phyloP scores from a whole-genome alignment of 805 yeast genomes.

The Ascoidea tarda region DNA sequence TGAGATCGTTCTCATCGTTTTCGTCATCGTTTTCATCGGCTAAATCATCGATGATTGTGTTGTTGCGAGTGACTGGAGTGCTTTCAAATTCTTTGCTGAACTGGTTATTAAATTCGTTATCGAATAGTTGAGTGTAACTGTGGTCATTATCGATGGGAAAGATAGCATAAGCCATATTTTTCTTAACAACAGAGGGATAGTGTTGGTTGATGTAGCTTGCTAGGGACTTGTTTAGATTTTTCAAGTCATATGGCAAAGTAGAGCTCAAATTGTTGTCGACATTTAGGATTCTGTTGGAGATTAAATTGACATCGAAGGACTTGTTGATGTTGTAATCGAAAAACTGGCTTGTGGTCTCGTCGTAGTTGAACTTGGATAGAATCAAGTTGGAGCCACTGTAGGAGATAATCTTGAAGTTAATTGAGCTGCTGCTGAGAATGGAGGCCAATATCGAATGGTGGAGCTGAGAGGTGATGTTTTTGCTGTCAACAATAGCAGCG shows the following conservation, averaged over 20 bases:
- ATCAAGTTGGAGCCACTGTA: slow-evolving; percentile 20
- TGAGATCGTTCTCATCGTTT: slow-evolving; percentile 15
- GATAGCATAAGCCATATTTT: slow-evolving; percentile 23
- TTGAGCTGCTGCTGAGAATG: slow-evolving; percentile 15
- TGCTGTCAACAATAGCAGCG: slow-evolving; percentile 25
- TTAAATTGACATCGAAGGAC: slow-evolving; percentile 46
- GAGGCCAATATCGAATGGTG: neutral
- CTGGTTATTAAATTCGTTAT: too few relatives aligned
- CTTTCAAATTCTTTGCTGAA: too few relatives aligned
- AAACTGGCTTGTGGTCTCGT: slow-evolving; percentile 33
- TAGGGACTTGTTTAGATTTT: slow-evolving; percentile 17
- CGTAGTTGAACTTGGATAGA: slow-evolving; percentile 33
- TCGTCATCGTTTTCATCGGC: slow-evolving; percentile 8
- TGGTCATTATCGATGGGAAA: slow-evolving; percentile 17
- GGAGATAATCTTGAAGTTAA: neutral
- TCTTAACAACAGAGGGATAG: slow-evolving; percentile 40
- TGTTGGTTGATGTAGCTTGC: slow-evolving; percentile 45
- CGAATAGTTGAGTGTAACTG: too few relatives aligned
- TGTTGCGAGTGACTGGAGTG: too few relatives aligned
- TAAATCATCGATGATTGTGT: slow-evolving; percentile 12
- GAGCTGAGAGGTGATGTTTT: slow-evolving; percentile 11
- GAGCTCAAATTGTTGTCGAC: slow-evolving; percentile 25
- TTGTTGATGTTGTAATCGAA: slow-evolving; percentile 35
- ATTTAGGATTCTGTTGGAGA: slow-evolving; percentile 32
- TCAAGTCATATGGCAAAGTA: slow-evolving; percentile 9